These are phyloP conservation scores for Ogataea nonfermentans DNA, from an alignment of 805 yeast genomes.

Conservation along the genomic window DNA sequence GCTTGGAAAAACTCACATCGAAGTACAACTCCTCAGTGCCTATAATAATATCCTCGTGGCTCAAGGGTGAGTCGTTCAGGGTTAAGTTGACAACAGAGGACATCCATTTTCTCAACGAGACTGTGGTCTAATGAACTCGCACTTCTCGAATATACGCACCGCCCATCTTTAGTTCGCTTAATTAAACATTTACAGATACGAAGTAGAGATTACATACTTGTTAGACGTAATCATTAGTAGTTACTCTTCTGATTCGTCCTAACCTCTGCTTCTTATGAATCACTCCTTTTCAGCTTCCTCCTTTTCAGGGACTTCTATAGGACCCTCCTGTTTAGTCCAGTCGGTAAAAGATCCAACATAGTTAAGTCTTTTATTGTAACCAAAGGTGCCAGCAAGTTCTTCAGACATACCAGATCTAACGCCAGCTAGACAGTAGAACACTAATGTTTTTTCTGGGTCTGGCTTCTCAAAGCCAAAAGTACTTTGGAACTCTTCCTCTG, in stretches of 20 bases:
- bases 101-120: slow-evolving; percentile 16
- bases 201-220: not conserved
- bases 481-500: slow-evolving; percentile 75
- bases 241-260: not conserved
- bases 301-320: slow-evolving; percentile 20
- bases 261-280: not conserved
- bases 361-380: slow-evolving; percentile 80
- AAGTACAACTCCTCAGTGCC: slow-evolving; percentile 28
- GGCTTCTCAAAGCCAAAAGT: slow-evolving; percentile 86
- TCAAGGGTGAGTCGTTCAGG: slow-evolving; percentile 4
- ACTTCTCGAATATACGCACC: no score
- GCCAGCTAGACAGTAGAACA: slow-evolving; percentile 92
- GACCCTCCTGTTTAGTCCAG: slow-evolving; percentile 57
- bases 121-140: not conserved
- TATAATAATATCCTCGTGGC: slow-evolving; percentile 24
- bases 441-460: slow-evolving; percentile 59
- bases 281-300: slow-evolving; percentile 6
- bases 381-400: slow-evolving; percentile 86
- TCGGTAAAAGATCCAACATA: slow-evolving; percentile 86
- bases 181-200: slow-evolving; percentile 3
- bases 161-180: not conserved
- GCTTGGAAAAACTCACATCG: slow-evolving; percentile 21
- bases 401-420: slow-evolving; percentile 89
- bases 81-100: slow-evolving; percentile 19
- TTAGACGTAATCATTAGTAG: no score